phyloP scores from a whole-genome alignment of 176 grass and related monocot genomes.

The Eleusine coracana region DNA sequence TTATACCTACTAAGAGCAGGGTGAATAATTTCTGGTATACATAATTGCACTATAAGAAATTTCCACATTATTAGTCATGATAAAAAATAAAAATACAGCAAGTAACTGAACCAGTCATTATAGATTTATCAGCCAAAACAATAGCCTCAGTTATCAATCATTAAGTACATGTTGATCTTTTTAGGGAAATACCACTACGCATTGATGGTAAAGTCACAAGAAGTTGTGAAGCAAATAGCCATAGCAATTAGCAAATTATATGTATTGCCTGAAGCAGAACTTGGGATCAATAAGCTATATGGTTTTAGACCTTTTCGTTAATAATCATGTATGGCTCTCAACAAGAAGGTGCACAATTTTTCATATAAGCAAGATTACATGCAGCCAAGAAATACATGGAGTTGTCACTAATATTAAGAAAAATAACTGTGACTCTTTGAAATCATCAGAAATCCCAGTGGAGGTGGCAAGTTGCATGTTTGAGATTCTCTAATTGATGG shows the following conservation, averaged over 20 bases:
- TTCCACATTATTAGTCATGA: neutral
- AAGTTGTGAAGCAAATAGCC: neutral
- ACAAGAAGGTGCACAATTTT: too few relatives aligned
- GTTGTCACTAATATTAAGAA: neutral
- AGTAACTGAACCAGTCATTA: neutral
- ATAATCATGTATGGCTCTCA: too few relatives aligned
- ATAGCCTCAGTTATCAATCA: neutral
- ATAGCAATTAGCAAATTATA: too few relatives aligned
- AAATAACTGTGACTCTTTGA: neutral
- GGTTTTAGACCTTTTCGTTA: too few relatives aligned
- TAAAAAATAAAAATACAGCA: constrained; percentile 13
- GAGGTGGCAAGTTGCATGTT: constrained; percentile 30
- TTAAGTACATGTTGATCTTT: too few relatives aligned
- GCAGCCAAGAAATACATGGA: constrained; percentile 9
- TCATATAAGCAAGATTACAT: constrained; percentile 7
- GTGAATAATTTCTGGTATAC: too few relatives aligned
- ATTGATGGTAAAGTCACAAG: neutral
- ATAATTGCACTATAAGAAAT: neutral
- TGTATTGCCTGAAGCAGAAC: too few relatives aligned
- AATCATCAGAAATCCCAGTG: neutral
- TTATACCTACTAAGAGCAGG: neutral
- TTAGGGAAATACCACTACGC: too few relatives aligned
- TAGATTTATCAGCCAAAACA: constrained; percentile 2
- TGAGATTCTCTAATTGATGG: constrained; percentile 17
- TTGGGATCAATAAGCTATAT: too few relatives aligned